Percentiles rank a stretch among this genome's conserved stretches.
Evolutionary conservation across 192 early-diverging fungal genomes (phyloP).

Genomic region (Gigaspora rosea): DNA sequence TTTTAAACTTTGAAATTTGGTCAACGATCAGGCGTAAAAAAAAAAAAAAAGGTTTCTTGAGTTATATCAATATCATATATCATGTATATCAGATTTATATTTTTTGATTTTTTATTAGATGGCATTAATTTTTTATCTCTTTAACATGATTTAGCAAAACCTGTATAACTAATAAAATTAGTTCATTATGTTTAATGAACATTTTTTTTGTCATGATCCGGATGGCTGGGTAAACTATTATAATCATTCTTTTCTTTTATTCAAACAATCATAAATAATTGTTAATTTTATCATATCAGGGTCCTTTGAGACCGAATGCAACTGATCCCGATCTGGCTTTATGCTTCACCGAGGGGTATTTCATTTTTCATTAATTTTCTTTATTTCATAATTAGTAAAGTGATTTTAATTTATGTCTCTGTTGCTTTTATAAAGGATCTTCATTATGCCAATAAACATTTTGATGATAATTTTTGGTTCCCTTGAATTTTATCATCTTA

Average conservation of each 20-base stretch:
- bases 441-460: constrained; percentile 3
- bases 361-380: not conserved
- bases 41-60: no score
- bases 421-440: not conserved
- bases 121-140: no score
- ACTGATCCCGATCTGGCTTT: constrained; percentile 33
- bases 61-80: no score
- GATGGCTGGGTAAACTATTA: constrained; percentile 48
- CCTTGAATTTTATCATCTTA: not conserved
- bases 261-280: not conserved
- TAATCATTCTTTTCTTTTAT: not conserved
- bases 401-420: not conserved
- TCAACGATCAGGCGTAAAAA: no score
- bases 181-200: not conserved
- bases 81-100: no score
- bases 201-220: constrained; percentile 37
- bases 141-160: no score
- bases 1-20: no score
- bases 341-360: constrained; percentile 40
- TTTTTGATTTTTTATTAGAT: no score
- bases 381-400: not conserved
- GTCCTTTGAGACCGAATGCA: constrained; percentile 22
- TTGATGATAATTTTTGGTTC: constrained; percentile 12
- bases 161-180: not conserved
- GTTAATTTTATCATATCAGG: constrained; percentile 23